Base-by-base conservation (phyloP, 768 basidiomycete genomes). In the Lentinula guzmanii region DNA sequence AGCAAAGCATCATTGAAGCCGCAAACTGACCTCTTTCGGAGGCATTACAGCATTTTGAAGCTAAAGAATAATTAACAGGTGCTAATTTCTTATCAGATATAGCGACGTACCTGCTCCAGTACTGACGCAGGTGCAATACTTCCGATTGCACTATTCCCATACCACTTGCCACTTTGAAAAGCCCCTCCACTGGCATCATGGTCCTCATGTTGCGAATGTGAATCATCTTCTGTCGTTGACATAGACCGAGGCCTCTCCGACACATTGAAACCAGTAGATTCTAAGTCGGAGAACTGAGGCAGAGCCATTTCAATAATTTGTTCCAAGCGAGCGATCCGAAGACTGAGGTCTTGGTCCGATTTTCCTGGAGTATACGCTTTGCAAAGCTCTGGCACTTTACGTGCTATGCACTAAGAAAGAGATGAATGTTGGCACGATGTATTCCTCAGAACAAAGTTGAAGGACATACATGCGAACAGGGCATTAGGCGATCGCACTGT, bases 361-460 rank as follows among this genome's bases (percentile, higher is more conserved):
- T 93, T 93, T 61, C 91, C 91, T 9, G 91, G 92, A 6, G 90
- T 93, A 69, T 94, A 94, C 0, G 91, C 87, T 70, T 90, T 90
- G 77, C 91, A 94, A 46, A 93, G 76, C 62, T 93, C 90, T 34
- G 91, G 91, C 0, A 94, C 90, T 72, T 92, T 93, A 69, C 91
- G 86, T 55, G 91, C 86, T 64, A 92, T 73, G 65, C 91, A 94
- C 87, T 93, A 65, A 46, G 57, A 67, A 52, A 67, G 48, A 52
- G 54, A 65, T 21, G 51, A 39, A 39, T 39, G 28, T 24, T 41
- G 64, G 35, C 28, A 57, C 18, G n/a, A 18, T 7, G 16, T 4
- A 34, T 28, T 24, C 37, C 13, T 39, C 13, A n/a, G n/a, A n/a
- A n/a, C n/a, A 8, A 33, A 41, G 21, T 21, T 61, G 41, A 58